Conservation (phyloP, 306 rosid genomes). For the Quercus mongolica region DNA sequence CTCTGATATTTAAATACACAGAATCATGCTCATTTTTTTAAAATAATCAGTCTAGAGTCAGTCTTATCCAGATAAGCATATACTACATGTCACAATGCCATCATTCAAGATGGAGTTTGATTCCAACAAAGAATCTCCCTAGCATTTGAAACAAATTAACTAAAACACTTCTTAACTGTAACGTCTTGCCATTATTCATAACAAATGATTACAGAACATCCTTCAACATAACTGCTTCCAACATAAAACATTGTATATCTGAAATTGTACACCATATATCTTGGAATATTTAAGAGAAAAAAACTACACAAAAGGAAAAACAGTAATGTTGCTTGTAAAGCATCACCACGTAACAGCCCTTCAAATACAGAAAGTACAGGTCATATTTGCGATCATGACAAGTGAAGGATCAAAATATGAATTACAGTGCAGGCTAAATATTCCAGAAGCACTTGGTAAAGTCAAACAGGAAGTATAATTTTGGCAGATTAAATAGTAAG, state of each 20-base stretch:
- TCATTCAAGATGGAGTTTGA: background rate
- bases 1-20: background rate
- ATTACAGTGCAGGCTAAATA: background rate
- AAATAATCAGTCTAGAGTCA: background rate
- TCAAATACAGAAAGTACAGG: background rate
- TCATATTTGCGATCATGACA: background rate
- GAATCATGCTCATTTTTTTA: background rate
- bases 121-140: background rate
- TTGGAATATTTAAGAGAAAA: background rate
- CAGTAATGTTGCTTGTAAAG: background rate
- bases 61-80: background rate
- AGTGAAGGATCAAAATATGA: background rate
- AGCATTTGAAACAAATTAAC: background rate
- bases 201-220: background rate
- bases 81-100: background rate
- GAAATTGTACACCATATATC: background rate
- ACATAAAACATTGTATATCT: background rate
- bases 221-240: background rate
- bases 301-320: background rate
- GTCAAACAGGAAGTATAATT: background rate
- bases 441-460: background rate
- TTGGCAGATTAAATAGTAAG: conserved; percentile 4
- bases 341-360: background rate
- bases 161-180: background rate
- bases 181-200: background rate